phyloP scores from a whole-genome alignment of 1,284 basidiomycete species.

The Ustilago vetiveriae region DNA sequence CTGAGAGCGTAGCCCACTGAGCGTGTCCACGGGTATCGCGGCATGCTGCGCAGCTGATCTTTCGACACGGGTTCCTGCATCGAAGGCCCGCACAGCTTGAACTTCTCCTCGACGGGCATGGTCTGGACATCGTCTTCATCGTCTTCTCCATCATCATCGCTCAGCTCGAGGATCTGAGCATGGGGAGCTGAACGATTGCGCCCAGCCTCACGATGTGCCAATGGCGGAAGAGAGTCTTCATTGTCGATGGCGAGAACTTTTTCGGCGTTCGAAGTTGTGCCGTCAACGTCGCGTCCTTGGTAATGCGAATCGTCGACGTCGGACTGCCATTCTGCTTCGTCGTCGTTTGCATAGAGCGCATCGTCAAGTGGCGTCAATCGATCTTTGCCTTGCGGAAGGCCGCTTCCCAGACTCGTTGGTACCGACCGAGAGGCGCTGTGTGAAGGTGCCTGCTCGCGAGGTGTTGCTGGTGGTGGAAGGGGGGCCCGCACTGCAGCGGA shows the following conservation, averaged over 20 bases:
- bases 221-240: background rate
- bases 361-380: background rate
- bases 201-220: background rate
- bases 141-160: conserved; percentile 13
- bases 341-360: background rate
- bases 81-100: conserved; percentile 26
- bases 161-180: background rate
- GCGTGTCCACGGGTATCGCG: conserved; percentile 69
- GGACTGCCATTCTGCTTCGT: background rate
- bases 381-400: too few relatives aligned
- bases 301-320: background rate
- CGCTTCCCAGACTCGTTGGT: background rate
- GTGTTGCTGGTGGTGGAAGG: background rate
- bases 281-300: background rate
- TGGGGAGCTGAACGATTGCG: background rate
- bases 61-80: conserved; percentile 16
- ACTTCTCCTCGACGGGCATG: conserved; percentile 22
- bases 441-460: background rate
- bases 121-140: conserved; percentile 20
- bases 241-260: background rate
- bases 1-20: conserved; percentile 76
- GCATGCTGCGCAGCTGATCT: conserved; percentile 4
- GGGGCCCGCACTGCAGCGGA: background rate
- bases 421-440: background rate
- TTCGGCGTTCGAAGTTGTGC: background rate